Evolutionary conservation across 352 stramenopile species (phyloP).

Genomic region (Phytophthora citrophthora): DNA sequence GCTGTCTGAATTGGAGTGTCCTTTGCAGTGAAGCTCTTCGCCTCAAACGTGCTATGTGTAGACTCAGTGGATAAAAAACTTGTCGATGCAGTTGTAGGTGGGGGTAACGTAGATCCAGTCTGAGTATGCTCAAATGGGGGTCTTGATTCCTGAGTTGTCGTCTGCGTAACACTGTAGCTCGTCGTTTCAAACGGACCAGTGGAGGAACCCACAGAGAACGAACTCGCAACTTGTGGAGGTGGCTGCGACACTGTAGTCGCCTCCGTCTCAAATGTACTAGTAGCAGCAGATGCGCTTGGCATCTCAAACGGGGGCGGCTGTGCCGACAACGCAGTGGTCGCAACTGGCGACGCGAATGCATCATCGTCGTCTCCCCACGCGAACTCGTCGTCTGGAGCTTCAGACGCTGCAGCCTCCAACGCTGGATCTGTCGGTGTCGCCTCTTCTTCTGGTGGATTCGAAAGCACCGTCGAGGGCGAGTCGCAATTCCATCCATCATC

Average conservation of each 20-base stretch:
- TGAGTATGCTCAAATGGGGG: constrained; percentile 10
- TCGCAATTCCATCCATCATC: constrained; percentile 80
- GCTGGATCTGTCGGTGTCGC: constrained; percentile 2
- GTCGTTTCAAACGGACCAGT: constrained; percentile 15
- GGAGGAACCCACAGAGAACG: not conserved
- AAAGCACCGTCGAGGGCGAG: constrained; percentile 74
- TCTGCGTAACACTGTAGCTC: constrained; percentile 10
- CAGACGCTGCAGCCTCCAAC: not conserved
- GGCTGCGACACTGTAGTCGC: not conserved
- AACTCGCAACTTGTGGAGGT: constrained; percentile 1
- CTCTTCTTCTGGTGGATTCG: constrained; percentile 38
- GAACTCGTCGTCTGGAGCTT: constrained; percentile 43
- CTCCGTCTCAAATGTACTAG: constrained; percentile 15
- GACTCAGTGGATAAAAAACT: constrained; percentile 11
- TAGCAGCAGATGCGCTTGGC: not conserved
- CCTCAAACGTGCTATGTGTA: constrained; percentile 15
- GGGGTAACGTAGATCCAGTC: not conserved
- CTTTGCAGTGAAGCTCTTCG: constrained; percentile 1
- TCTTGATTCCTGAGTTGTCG: constrained; percentile 4
- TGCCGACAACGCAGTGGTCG: constrained; percentile 3
- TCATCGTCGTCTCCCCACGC: constrained; percentile 56
- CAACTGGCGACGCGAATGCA: constrained; percentile 25
- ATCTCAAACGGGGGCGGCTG: constrained; percentile 12
- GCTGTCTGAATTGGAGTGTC: not conserved
- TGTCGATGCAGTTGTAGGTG: constrained; percentile 4